A percentile compares a stretch with the other conserved stretches of the same genome.
Conservation (phyloP, 306 rosid species). For the Vigna nakashimae region DNA sequence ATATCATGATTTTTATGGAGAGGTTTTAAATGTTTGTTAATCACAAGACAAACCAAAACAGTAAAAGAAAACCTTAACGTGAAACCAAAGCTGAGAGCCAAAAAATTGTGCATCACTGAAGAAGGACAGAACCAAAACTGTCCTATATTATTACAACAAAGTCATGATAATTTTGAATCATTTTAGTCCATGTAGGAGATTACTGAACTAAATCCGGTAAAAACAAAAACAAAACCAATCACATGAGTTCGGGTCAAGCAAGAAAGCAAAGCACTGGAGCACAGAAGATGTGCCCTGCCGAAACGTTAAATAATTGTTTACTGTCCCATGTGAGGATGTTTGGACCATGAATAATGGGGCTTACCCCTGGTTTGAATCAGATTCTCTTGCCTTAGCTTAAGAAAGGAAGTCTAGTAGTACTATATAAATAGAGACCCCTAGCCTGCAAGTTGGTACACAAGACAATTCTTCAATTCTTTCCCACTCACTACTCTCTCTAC, state of each 20-base stretch:
- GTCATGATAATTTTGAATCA: too few relatives aligned
- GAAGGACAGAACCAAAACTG: too few relatives aligned
- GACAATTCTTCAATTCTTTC: slow-evolving; percentile 33
- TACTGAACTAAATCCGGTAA: too few relatives aligned
- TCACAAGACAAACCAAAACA: too few relatives aligned
- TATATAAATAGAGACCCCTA: slow-evolving; percentile 60
- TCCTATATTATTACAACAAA: too few relatives aligned
- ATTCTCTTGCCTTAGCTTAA: slow-evolving; percentile 46
- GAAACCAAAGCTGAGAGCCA: too few relatives aligned
- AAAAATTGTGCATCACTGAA: too few relatives aligned
- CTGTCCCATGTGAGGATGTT: slow-evolving; percentile 45
- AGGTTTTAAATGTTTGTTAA: too few relatives aligned
- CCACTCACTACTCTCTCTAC: background rate
- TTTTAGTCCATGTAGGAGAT: too few relatives aligned
- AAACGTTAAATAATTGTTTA: slow-evolving; percentile 40
- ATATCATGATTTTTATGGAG: background rate
- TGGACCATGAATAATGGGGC: slow-evolving; percentile 48
- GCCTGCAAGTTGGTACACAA: slow-evolving; percentile 36
- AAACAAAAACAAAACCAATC: slow-evolving; percentile 14
- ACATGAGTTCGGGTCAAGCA: slow-evolving; percentile 42
- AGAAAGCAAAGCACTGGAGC: slow-evolving; percentile 55
- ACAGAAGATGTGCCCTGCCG: slow-evolving; percentile 45
- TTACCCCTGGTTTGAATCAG: slow-evolving; percentile 49
- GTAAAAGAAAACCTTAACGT: too few relatives aligned
- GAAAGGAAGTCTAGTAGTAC: slow-evolving; percentile 12